phyloP scores from a whole-genome alignment of 2,329 filamentous ascomycete genomes.

The Alternaria longipes region DNA sequence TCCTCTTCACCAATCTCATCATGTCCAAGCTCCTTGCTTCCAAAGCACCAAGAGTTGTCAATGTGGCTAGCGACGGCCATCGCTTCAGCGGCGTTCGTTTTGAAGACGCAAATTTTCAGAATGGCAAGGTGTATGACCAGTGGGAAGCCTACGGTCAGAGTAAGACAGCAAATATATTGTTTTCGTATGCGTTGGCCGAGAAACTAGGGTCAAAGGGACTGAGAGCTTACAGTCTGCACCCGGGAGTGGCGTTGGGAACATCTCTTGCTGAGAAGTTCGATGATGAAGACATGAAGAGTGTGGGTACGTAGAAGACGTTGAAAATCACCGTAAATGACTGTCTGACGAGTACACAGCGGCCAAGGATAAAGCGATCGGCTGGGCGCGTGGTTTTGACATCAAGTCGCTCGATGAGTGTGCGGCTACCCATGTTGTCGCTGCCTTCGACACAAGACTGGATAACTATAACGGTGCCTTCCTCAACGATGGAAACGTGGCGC shows the following conservation, averaged over 20 bases:
- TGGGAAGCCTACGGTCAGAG: conserved; percentile 62
- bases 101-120: conserved; percentile 55
- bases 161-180: conserved; percentile 62
- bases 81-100: conserved; percentile 53
- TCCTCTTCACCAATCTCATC: conserved; percentile 59
- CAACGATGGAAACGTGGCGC: conserved; percentile 33
- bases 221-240: conserved; percentile 42
- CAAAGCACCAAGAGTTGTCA: conserved; percentile 51
- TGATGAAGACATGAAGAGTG: conserved; percentile 35
- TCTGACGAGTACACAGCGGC: conserved; percentile 17
- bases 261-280: conserved; percentile 28
- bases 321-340: not conserved
- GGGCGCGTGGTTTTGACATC: conserved; percentile 29
- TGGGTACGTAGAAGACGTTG: conserved; percentile 12
- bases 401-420: conserved; percentile 42
- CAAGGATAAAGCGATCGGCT: conserved; percentile 31
- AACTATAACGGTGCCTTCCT: conserved; percentile 40
- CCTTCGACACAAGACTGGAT: conserved; percentile 41
- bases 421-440: conserved; percentile 43
- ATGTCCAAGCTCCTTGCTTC: conserved; percentile 53
- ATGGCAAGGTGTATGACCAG: conserved; percentile 52
- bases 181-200: conserved; percentile 33
- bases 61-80: conserved; percentile 55
- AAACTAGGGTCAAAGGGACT: conserved; percentile 36
- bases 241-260: conserved; percentile 39